A percentile compares a stretch with the other conserved stretches of the same genome.
phyloP scores from a whole-genome alignment of 305 asterid genomes.

The Fraxinus sp. region DNA sequence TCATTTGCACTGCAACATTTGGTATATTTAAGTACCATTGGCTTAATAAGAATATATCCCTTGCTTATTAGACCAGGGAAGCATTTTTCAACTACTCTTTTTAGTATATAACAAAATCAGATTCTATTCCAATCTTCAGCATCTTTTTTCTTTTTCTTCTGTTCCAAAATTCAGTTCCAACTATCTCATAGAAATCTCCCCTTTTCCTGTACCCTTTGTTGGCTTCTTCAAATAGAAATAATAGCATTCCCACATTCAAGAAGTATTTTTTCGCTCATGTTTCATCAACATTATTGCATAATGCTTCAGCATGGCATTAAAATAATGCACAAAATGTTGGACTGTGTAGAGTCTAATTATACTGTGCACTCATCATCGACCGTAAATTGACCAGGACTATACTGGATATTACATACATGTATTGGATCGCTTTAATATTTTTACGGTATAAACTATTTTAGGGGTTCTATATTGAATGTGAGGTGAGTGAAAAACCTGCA shows the following conservation, averaged over 20 bases:
- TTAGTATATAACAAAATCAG: not conserved
- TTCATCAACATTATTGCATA: not conserved
- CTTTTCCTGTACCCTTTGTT: not conserved
- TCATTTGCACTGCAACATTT: slow-evolving; percentile 5
- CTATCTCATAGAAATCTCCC: not conserved
- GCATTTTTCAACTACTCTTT: slow-evolving; percentile 19
- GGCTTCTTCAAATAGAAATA: slow-evolving; percentile 2
- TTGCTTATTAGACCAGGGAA: slow-evolving; percentile 27
- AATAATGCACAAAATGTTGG: not conserved
- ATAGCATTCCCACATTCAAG: not conserved
- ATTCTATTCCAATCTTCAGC: slow-evolving; percentile 42
- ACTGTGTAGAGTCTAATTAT: not conserved
- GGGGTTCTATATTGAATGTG: not conserved
- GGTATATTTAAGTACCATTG: slow-evolving; percentile 9
- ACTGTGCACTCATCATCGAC: not conserved
- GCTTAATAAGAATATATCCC: slow-evolving; percentile 26
- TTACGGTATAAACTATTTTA: not conserved
- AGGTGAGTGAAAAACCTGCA: not conserved
- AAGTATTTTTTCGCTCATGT: not conserved
- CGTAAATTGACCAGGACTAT: not conserved
- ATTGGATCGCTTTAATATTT: not conserved
- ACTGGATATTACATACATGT: not conserved
- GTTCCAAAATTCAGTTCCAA: not conserved
- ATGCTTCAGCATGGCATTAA: not conserved
- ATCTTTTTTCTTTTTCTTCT: slow-evolving; percentile 15